A percentile compares a stretch with the other conserved stretches of the same genome.
phyloP scores from a whole-genome alignment of 306 rosid genomes.

The Phaseolus lunatus region DNA sequence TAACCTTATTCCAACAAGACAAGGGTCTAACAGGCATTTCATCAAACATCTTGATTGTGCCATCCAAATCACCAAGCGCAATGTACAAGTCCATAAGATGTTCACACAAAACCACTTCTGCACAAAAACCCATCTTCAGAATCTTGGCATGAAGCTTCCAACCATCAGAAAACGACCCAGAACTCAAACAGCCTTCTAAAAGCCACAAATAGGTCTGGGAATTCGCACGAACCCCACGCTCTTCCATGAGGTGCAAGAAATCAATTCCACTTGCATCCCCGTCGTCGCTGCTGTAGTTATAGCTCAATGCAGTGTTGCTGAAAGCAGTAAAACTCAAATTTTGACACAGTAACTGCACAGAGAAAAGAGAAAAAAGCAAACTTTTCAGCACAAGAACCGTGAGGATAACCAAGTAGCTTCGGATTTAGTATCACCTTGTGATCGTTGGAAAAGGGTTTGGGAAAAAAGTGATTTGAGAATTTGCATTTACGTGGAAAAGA shows the following conservation, averaged over 20 bases:
- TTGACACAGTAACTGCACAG: conserved; percentile 51
- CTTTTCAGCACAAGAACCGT: conserved; percentile 17
- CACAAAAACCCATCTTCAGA: conserved; percentile 68
- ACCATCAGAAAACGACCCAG: conserved; percentile 57
- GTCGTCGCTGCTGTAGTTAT: conserved; percentile 49
- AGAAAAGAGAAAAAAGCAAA: neutral
- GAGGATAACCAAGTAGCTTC: conserved; percentile 5
- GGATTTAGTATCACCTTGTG: conserved; percentile 46
- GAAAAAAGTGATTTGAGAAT: conserved; percentile 26
- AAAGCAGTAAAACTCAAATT: conserved; percentile 50
- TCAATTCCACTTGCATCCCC: conserved; percentile 51
- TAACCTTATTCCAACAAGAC: conserved; percentile 71
- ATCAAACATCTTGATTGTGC: conserved; percentile 64
- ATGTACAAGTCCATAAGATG: conserved; percentile 61
- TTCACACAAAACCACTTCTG: conserved; percentile 53
- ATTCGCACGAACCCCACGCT: conserved; percentile 74
- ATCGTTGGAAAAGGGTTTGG: conserved; percentile 18
- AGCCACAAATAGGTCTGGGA: conserved; percentile 76
- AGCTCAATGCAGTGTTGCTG: conserved; percentile 51
- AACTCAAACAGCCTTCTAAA: conserved; percentile 65
- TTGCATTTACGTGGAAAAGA: conserved; percentile 35
- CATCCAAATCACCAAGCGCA: conserved; percentile 53
- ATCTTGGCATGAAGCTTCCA: conserved; percentile 75
- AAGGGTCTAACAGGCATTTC: conserved; percentile 57
- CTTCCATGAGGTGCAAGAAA: conserved; percentile 70